These are phyloP conservation scores for Populus hybrid DNA, from an alignment of 441 rosid genomes.

Conservation along the genomic window DNA sequence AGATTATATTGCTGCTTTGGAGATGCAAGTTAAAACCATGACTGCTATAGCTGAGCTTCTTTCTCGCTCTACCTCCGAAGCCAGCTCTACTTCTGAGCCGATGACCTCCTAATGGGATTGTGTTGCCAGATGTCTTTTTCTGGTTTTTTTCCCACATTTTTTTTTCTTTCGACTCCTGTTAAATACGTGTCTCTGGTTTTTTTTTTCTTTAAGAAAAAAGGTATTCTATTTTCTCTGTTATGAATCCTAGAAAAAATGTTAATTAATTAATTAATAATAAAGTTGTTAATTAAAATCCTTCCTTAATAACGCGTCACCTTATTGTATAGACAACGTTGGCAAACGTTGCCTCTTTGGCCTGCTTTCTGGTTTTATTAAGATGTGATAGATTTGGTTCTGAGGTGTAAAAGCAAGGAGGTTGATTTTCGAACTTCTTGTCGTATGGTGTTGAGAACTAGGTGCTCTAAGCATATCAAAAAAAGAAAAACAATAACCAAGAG, in stretches of 20 bases:
- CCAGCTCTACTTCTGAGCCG: slow-evolving; percentile 29
- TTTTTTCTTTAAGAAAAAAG: background rate
- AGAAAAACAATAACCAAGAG: background rate
- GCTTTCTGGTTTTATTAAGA: background rate
- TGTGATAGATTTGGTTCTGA: background rate
- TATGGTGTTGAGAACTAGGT: background rate
- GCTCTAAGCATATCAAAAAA: background rate
- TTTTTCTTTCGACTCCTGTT: slow-evolving; percentile 22
- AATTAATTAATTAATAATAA: background rate
- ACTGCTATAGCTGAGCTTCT: slow-evolving; percentile 57
- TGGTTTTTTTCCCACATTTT: slow-evolving; percentile 3
- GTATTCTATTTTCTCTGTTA: background rate
- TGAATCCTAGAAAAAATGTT: background rate
- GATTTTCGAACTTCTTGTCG: background rate
- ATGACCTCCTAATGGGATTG: slow-evolving; percentile 20
- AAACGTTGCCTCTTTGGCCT: background rate
- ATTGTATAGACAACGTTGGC: background rate
- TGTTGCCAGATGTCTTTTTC: slow-evolving; percentile 34
- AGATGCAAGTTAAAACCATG: slow-evolving; percentile 97
- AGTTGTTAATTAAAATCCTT: background rate
- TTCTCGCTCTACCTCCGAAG: slow-evolving; percentile 29
- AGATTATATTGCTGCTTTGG: slow-evolving; percentile 93
- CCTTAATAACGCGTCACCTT: background rate
- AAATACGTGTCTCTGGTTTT: slow-evolving; percentile 23
- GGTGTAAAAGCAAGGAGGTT: background rate